A percentile compares a stretch with the other conserved stretches of the same genome.
Conservation (phyloP, 331 rosid species). For the Quercus tomentella region DNA sequence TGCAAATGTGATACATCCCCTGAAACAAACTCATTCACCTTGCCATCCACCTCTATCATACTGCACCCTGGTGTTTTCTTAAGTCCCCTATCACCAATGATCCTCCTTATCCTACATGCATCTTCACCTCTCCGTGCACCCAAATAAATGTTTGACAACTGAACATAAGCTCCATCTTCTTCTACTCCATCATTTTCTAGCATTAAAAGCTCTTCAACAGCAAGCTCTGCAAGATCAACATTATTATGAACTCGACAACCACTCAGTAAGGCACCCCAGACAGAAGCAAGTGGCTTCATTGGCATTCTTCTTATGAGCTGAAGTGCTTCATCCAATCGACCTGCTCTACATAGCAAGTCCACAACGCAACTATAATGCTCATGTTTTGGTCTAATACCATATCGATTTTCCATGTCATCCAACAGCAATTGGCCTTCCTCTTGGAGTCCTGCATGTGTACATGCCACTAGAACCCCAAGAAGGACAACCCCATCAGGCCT, state of each 20-base stretch:
- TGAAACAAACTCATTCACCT: conserved; percentile 36
- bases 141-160: conserved; percentile 41
- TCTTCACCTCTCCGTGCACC: conserved; percentile 32
- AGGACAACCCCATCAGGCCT: conserved; percentile 41
- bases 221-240: conserved; percentile 40
- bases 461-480: conserved; percentile 36
- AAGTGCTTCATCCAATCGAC: conserved; percentile 30
- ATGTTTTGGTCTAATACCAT: conserved; percentile 33
- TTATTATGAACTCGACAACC: conserved; percentile 28
- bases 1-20: conserved; percentile 25
- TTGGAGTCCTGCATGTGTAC: conserved; percentile 34
- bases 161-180: conserved; percentile 39
- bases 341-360: conserved; percentile 39
- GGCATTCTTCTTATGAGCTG: conserved; percentile 37
- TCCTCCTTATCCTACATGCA: conserved; percentile 33
- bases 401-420: conserved; percentile 25
- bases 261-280: conserved; percentile 46
- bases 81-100: conserved; percentile 29
- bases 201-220: conserved; percentile 29
- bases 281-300: conserved; percentile 46
- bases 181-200: conserved; percentile 22
- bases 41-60: conserved; percentile 41
- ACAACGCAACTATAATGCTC: conserved; percentile 44
- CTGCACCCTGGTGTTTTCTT: conserved; percentile 45
- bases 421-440: conserved; percentile 28